Percentiles rank a stretch among this genome's conserved stretches.
Conservation (phyloP, 2,329 filamentous ascomycete species). For the Chrysoporthe deuterocubensis region DNA sequence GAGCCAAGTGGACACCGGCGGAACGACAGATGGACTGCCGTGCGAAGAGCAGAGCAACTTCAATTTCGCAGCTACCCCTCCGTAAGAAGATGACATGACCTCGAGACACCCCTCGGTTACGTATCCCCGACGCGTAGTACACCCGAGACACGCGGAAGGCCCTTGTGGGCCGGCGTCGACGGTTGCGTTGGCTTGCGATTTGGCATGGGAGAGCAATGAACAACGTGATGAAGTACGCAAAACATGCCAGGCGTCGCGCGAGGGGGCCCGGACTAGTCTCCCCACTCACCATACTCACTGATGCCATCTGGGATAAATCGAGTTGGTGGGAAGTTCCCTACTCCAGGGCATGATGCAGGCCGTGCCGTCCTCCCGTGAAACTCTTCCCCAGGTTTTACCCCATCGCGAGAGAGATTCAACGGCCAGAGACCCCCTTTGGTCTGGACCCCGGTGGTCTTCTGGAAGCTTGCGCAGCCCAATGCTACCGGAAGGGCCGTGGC, state of each 20-base stretch:
- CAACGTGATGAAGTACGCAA: background rate
- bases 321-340: background rate
- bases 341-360: background rate
- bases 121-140: background rate
- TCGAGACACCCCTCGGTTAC: background rate
- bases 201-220: background rate
- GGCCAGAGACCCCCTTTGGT: background rate
- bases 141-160: background rate
- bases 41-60: background rate
- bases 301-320: background rate
- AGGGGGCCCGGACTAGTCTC: background rate
- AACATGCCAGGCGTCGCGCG: background rate
- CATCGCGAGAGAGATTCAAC: background rate
- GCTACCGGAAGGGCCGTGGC: background rate
- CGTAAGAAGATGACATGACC: background rate
- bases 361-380: background rate
- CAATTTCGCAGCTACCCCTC: background rate
- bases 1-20: background rate
- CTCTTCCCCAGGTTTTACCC: slow-evolving; percentile 1
- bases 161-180: background rate
- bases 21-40: background rate
- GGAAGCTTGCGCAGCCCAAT: background rate
- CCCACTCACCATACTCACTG: background rate
- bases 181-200: background rate
- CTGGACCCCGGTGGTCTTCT: background rate